A percentile compares a stretch with the other conserved stretches of the same genome.
Evolutionary conservation across 2,329 filamentous ascomycete species (phyloP).

Genomic region (Dothidotthia symphoricarpi): DNA sequence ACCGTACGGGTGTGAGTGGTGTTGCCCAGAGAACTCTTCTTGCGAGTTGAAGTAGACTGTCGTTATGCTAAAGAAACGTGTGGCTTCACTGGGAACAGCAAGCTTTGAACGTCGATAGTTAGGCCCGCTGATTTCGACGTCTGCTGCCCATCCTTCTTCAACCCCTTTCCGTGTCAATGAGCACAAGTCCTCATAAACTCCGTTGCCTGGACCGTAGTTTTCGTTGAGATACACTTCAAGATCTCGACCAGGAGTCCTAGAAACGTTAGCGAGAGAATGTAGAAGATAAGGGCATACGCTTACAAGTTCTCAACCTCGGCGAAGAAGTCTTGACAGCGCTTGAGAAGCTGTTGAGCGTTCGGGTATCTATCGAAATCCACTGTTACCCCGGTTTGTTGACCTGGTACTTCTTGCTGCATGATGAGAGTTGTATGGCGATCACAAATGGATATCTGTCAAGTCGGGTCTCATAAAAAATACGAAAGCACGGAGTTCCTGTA

Average conservation of each 20-base stretch:
- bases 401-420: too few species aligned
- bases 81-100: conserved; percentile 47
- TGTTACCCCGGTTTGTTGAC: not conserved
- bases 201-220: conserved; percentile 39
- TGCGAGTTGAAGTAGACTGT: conserved; percentile 58
- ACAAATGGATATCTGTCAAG: too few species aligned
- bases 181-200: conserved; percentile 41
- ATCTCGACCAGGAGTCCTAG: conserved; percentile 38
- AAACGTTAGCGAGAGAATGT: not conserved
- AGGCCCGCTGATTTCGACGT: conserved; percentile 29
- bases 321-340: conserved; percentile 29
- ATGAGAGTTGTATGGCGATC: too few species aligned
- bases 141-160: conserved; percentile 41
- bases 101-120: conserved; percentile 45
- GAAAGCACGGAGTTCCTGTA: too few species aligned
- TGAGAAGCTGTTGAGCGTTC: conserved; percentile 22
- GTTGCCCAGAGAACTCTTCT: conserved; percentile 53
- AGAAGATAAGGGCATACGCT: too few species aligned
- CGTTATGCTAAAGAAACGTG: conserved; percentile 56
- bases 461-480: too few species aligned
- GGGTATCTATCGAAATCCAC: conserved; percentile 22
- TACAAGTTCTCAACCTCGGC: conserved; percentile 32
- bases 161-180: conserved; percentile 34
- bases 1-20: conserved; percentile 55
- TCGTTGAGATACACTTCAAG: conserved; percentile 38